Evolutionary conservation across 257 asterid genomes (phyloP), one percentile per base, ranked within the genome.

Genomic region (Vinca minor): DNA sequence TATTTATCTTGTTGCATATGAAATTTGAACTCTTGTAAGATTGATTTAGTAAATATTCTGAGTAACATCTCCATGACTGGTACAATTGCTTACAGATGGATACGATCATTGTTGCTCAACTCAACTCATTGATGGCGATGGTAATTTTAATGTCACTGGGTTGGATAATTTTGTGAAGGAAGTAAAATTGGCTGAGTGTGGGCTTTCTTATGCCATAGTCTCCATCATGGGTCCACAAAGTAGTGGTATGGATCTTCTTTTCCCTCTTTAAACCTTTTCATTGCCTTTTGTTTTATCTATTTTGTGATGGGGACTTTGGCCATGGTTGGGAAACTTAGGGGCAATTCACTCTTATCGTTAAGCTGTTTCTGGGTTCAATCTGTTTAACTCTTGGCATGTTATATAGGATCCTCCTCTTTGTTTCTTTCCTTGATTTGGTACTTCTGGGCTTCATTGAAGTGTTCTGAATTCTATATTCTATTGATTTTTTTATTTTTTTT

Each of bases 201-300:
- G 99, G 63, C 96, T 89, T 69, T 89, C 99, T 70, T 93, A 93
- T 80, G 97, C 96, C 1, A 80, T 93, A 48, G 99, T 89, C 31
- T 93, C 99, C 70, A 93, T 93, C 67, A 93, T 93, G 99, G 99
- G 99, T 32, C 99, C 97, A 36, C 99, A 89, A 76, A 93, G 99
- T 69, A 89, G 99, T 74, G 99, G 99, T 93, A 85, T 63, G 76
- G n/a, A 47, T 47, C 60, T 8, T 46, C n/a, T 45, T 47, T 48
- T 15, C 58, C 63, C 35, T 35, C 38, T 39, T 65, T 14, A 9
- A 21, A 14, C 39, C 11, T 13, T 29, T 23, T 44, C 50, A 53
- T 53, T 31, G 11, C 12, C 42, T 46, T 42, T 65, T 65, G 28
- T 65, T 76, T 25, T 32, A 39, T 12, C 56, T 25, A 52, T 29